Percentiles rank a stretch among this genome's conserved stretches.
Conservation (phyloP, 2,329 filamentous ascomycete species). For the Neophaeococcomyces mojaviensis region DNA sequence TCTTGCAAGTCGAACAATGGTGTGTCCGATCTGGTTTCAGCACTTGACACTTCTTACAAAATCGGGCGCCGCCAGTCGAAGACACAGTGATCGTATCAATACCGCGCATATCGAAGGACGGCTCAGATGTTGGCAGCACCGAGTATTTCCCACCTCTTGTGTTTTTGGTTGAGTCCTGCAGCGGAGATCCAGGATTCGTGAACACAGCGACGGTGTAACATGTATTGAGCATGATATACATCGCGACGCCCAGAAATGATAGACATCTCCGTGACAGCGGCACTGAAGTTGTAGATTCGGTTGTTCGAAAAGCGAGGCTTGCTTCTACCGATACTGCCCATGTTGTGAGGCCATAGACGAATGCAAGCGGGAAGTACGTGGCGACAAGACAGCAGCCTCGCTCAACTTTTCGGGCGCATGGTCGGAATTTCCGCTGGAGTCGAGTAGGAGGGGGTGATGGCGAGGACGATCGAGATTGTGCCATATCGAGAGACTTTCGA, state of each 20-base stretch:
- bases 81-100: slow-evolving; percentile 84
- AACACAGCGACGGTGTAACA: slow-evolving; percentile 92
- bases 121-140: slow-evolving; percentile 67
- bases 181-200: slow-evolving; percentile 70
- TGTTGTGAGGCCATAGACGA: slow-evolving; percentile 82
- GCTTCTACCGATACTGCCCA: slow-evolving; percentile 90
- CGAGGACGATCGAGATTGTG: slow-evolving; percentile 23
- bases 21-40: slow-evolving; percentile 93
- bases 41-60: slow-evolving; percentile 95
- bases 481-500: slow-evolving; percentile 10
- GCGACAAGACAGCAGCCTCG: slow-evolving; percentile 72
- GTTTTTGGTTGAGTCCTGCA: slow-evolving; percentile 22
- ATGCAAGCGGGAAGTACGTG: slow-evolving; percentile 77
- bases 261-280: slow-evolving; percentile 37
- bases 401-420: slow-evolving; percentile 53
- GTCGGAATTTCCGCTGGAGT: slow-evolving; percentile 34
- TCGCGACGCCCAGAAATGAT: slow-evolving; percentile 57
- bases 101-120: slow-evolving; percentile 32
- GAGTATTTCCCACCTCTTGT: slow-evolving; percentile 52
- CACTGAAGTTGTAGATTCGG: slow-evolving; percentile 14
- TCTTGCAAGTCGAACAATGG: slow-evolving; percentile 90
- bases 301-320: slow-evolving; percentile 50
- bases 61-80: slow-evolving; percentile 75
- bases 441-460: slow-evolving; percentile 33
- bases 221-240: slow-evolving; percentile 76